Percentiles rank a stretch among this genome's conserved stretches.
These are phyloP conservation scores for Plasmodium knowlesi DNA, from an alignment of 169 alveolate species.

Conservation along the genomic window DNA sequence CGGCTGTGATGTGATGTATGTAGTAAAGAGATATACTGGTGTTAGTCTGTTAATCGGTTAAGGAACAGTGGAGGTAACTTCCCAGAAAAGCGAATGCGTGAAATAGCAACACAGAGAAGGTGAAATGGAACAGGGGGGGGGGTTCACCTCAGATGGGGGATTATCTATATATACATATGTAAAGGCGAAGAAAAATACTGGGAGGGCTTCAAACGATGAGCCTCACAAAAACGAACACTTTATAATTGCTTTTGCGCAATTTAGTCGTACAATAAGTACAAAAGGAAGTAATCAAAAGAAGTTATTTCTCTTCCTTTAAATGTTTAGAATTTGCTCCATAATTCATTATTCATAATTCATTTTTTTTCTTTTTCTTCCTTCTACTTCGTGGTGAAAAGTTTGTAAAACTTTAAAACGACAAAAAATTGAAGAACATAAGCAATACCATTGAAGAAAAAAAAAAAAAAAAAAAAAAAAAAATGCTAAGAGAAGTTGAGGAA, in stretches of 20 bases:
- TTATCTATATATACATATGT: background rate
- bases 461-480: conserved; percentile 2
- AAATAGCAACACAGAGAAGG: background rate
- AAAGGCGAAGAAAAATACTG: background rate
- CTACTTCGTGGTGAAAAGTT: background rate
- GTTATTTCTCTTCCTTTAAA: background rate
- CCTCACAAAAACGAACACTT: background rate
- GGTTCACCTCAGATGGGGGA: background rate
- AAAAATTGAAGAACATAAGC: background rate
- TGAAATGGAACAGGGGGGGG: background rate
- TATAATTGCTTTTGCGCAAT: background rate
- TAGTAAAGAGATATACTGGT: background rate
- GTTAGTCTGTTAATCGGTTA: background rate
- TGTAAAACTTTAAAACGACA: background rate
- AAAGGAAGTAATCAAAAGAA: background rate
- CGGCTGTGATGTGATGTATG: background rate
- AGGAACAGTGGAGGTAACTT: background rate
- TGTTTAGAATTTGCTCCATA: background rate
- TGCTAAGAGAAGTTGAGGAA: background rate
- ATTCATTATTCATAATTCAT: background rate
- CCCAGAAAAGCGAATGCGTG: background rate
- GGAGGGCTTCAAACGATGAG: background rate
- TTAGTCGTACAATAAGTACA: background rate
- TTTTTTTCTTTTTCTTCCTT: background rate
- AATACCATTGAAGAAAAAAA: background rate